Base-by-base conservation (phyloP, 2,329 filamentous ascomycete genomes). In the Cercospora brassicicola region DNA sequence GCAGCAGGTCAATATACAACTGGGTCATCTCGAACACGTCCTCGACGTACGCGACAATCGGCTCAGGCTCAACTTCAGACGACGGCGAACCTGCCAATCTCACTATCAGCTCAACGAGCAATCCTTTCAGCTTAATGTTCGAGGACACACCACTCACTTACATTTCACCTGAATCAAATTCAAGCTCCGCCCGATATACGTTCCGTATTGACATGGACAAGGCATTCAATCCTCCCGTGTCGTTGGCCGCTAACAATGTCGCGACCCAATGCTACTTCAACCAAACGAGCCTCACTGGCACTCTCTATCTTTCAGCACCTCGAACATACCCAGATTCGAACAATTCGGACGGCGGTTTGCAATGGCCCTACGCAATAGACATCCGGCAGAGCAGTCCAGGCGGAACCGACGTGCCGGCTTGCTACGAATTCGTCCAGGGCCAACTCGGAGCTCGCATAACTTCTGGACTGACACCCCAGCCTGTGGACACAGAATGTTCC, bases 351-450 rank as follows among this genome's bases (percentile, higher is more conserved):
- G 28, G 60, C 5, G 65, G 65, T 33, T 33, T 65, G 8, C 72
- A 78, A 1, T 90, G 88, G 88, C 86, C 87, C 0, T 88, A 83
- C 66, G 84, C 86, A 18, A 83, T 89, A 1, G 83, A 87, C 60
- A 79, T 90, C 45, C 79, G 81, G 64, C 84, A 89, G 77, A 76
- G 80, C 30, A 84, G 86, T 69, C 77, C 73, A 1, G 82, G 84
- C 9, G 85, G 83, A 2, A 42, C 78, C 2, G 82, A 82, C 6
- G 81, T 85, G 2, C 89, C 88, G 0, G 81, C 82, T 20, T 91
- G 89, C 76, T 82, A 81, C 71, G 79, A 79, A 66, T 78, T 75
- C 30, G 73, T 72, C 2, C 78, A 82, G 71, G 81, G 81, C 1
- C 66, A 66, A 28, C 59, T 76, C 1, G 82, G 80, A 10, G 74